Evolutionary conservation across 306 rosid species (phyloP).

Genomic region (Inga laurina): DNA sequence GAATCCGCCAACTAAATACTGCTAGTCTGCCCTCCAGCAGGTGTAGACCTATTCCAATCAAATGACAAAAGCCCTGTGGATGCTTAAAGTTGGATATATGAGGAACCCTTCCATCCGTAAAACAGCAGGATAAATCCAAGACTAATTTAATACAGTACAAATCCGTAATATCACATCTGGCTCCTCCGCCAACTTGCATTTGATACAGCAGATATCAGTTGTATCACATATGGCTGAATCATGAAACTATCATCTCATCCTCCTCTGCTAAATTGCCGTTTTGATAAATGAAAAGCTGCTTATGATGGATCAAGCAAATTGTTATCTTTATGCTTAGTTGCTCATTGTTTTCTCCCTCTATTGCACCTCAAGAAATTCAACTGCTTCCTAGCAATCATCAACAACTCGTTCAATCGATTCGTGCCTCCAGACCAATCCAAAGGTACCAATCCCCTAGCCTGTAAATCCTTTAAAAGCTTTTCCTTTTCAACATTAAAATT

Average conservation of each 20-base stretch:
- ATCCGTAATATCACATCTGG: constrained; percentile 15
- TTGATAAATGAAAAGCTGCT: constrained; percentile 8
- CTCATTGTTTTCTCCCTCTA: constrained; percentile 27
- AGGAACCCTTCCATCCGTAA: constrained; percentile 21
- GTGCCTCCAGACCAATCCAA: constrained; percentile 42
- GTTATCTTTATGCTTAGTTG: neutral
- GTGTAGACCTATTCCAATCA: constrained; percentile 31
- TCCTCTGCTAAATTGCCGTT: constrained; percentile 23
- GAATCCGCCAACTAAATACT: constrained; percentile 28
- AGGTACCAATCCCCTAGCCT: constrained; percentile 51
- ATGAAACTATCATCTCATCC: constrained; percentile 4
- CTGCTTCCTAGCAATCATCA: constrained; percentile 46
- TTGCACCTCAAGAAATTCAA: constrained; percentile 42
- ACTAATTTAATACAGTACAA: constrained; percentile 27
- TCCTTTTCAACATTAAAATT: constrained; percentile 43
- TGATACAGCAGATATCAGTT: neutral
- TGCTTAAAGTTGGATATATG: constrained; percentile 35
- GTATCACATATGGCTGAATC: neutral
- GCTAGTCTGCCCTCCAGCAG: constrained; percentile 37
- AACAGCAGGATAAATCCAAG: neutral
- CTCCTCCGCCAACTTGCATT: constrained; percentile 23
- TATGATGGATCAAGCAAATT: constrained; percentile 18
- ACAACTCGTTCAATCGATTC: constrained; percentile 34
- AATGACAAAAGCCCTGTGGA: constrained; percentile 32
- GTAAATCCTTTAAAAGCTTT: constrained; percentile 58